Base-by-base conservation (phyloP, 2,329 filamentous ascomycete species). In the Pleoardoris graminearum region DNA sequence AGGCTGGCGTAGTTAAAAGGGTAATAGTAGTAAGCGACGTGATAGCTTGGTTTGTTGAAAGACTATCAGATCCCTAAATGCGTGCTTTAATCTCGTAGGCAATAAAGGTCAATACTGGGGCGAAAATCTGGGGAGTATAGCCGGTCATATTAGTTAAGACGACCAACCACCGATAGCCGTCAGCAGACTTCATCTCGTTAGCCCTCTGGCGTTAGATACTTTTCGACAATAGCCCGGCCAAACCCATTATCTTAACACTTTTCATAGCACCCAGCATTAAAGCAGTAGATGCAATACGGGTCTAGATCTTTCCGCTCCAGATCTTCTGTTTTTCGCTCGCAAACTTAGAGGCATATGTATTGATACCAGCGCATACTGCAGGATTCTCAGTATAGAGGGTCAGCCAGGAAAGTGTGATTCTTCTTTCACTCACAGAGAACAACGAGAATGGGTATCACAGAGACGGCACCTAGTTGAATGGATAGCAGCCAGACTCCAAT, bases 371-470 rank as follows among this genome's bases (percentile, higher is more conserved):
- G 36, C 46, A 41, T 49, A 42, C 46, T 41, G 46, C 35, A 42
- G 35, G 46, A 41, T 49, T 41, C 10, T 41, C 46, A 42, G 27
- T 41, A 41, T 41, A 17, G 36, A 38, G 33, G 32, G 33, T 48
- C 33, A 38, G 32, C 33, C 33, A 48, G 33, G 33, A 17, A 32
- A 32, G 30, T 32, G 30, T 32, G 30, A 32, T 32, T 32, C 32
- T 48, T 48, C 21, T 17, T 48, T 27, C 32, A 57, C 59, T 49
- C 19, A 49, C 46, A 21, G 37, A 49, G 25, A 0, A 78, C 74
- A 3, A 79, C 62, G 0, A 73, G 68, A 8, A 82, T 67, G 0
- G 80, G 79, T 0, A 75, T 75, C 0, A 75, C 60, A 35, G 77
- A 82, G 0, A 78, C 76, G 0, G 67, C 61, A 0, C 80, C 79